Evolutionary conservation across 768 basidiomycete species (phyloP).

Genomic region (Xerocomellus amylosporus): DNA sequence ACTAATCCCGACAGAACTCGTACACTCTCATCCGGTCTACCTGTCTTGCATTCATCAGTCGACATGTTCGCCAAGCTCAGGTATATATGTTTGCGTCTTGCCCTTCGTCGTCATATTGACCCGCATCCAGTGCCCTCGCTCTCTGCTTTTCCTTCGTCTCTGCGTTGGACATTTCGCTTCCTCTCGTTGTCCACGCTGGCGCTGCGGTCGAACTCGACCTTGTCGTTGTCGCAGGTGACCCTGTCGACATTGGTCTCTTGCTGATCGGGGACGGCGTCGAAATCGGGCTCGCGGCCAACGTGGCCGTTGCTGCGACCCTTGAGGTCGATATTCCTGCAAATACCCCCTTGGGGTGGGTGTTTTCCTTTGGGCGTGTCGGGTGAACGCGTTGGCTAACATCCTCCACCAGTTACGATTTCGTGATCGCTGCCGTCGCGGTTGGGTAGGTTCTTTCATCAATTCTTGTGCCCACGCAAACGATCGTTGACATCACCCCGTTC

Average conservation of each 20-base stretch:
- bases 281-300: neutral
- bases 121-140: neutral
- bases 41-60: too few species aligned
- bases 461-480: neutral
- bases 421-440: neutral
- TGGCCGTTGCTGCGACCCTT: neutral
- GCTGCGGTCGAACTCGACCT: neutral
- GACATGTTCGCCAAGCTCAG: constrained; percentile 1
- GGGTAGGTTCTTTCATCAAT: neutral
- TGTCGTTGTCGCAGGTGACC: neutral
- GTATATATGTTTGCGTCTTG: neutral
- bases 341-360: neutral
- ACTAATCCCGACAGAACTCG: neutral
- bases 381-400: neutral
- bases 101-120: neutral
- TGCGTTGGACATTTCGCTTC: neutral
- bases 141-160: neutral
- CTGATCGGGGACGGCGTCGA: neutral
- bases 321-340: neutral
- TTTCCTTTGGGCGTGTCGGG: neutral
- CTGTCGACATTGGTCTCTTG: neutral
- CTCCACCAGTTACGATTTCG: neutral
- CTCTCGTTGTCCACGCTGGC: neutral
- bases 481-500: neutral
- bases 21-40: neutral